A percentile compares a stretch with the other conserved stretches of the same genome.
Evolutionary conservation across 257 asterid genomes (phyloP).

Genomic region (Cynanchum wilfordii): DNA sequence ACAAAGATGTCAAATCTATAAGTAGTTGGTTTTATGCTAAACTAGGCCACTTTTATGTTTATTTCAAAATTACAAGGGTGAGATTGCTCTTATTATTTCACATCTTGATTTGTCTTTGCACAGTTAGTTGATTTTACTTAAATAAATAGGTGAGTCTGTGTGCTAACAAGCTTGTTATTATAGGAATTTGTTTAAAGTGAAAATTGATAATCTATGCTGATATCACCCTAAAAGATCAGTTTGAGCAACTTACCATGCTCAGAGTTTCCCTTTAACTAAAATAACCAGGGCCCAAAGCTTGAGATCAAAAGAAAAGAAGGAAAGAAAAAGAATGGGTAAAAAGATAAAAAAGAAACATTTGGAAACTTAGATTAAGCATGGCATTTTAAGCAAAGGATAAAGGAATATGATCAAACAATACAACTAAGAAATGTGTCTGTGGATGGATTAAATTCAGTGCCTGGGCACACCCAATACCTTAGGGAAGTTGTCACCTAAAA

Average conservation of each 20-base stretch:
- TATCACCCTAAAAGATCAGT: background rate
- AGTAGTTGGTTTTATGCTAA: background rate
- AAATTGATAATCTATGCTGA: background rate
- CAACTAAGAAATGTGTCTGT: background rate
- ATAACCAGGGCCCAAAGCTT: background rate
- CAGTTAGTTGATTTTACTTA: background rate
- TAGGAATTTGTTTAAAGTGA: background rate
- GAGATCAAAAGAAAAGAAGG: no score
- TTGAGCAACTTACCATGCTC: background rate
- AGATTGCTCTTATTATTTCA: background rate
- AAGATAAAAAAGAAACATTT: background rate
- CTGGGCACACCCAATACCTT: background rate
- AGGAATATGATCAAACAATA: background rate
- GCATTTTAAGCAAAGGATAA: background rate
- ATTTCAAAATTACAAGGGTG: background rate
- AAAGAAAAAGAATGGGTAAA: background rate
- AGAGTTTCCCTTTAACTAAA: background rate
- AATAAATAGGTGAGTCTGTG: background rate
- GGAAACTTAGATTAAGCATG: background rate
- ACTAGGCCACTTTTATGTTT: background rate
- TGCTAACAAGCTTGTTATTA: background rate
- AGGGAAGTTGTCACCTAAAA: background rate
- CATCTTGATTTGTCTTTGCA: background rate
- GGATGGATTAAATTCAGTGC: background rate
- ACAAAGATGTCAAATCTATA: background rate